These are phyloP conservation scores for Aspergillus jensenii DNA, from an alignment of 2,329 filamentous ascomycete species.

Conservation along the genomic window DNA sequence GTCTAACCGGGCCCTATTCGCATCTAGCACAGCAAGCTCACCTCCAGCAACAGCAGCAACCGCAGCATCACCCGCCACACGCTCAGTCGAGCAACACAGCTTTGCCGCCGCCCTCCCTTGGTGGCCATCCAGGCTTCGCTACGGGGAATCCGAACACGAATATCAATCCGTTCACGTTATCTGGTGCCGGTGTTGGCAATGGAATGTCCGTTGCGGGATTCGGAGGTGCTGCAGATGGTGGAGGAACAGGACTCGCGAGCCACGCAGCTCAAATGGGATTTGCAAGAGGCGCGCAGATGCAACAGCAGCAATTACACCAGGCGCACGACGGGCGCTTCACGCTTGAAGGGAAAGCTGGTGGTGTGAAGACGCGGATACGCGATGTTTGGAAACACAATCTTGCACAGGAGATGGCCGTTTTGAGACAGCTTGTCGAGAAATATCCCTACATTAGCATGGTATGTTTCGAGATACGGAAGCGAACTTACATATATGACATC, in stretches of 20 bases:
- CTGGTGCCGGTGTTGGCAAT: constrained; percentile 52
- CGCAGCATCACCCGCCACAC: constrained; percentile 44
- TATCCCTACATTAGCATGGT: constrained; percentile 99
- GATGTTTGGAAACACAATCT: constrained; percentile 96
- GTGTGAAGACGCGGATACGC: constrained; percentile 76
- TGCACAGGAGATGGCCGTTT: constrained; percentile 81
- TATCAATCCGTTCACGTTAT: constrained; percentile 63
- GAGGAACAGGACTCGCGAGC: constrained; percentile 72
- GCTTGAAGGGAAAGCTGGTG: constrained; percentile 56
- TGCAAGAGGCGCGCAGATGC: constrained; percentile 68
- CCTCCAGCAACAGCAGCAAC: constrained; percentile 42
- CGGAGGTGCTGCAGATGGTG: constrained; percentile 57
- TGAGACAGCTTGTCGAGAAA: constrained; percentile 80
- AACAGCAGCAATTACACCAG: constrained; percentile 55
- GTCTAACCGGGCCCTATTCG: constrained; percentile 60
- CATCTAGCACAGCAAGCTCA: constrained; percentile 56
- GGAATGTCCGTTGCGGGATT: constrained; percentile 59
- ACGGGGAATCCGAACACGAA: constrained; percentile 61
- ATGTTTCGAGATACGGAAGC: constrained; percentile 35
- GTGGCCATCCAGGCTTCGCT: constrained; percentile 69
- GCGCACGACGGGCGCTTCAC: constrained; percentile 54
- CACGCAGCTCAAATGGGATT: constrained; percentile 89
- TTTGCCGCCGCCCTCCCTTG: constrained; percentile 59
- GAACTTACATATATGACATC: not conserved
- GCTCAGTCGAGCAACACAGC: constrained; percentile 48